A percentile compares a stretch with the other conserved stretches of the same genome.
Evolutionary conservation across 176 grass and related monocot genomes (phyloP).

Genomic region (Eragrostis nindensis): DNA sequence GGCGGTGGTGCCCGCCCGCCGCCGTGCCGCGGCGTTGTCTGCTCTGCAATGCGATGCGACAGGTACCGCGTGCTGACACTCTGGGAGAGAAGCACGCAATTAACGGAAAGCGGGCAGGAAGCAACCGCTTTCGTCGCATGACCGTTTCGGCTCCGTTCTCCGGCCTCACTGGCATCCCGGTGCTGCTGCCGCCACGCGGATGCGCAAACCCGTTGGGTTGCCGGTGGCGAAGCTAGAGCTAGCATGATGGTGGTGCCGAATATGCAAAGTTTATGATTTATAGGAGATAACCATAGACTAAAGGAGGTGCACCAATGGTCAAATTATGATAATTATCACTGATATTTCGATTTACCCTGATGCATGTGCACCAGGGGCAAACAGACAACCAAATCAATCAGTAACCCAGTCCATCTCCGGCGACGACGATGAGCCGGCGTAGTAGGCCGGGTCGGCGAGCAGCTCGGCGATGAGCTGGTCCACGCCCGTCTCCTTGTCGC

Average conservation of each 20-base stretch:
- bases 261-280: too few relatives aligned
- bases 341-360: too few relatives aligned
- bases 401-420: conserved; percentile 41
- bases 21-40: background rate
- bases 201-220: too few relatives aligned
- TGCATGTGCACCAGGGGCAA: too few relatives aligned
- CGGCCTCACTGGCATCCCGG: background rate
- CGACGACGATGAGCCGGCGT: conserved; percentile 39
- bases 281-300: too few relatives aligned
- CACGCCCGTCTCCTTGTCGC: conserved; percentile 70
- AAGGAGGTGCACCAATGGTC: too few relatives aligned
- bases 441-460: conserved; percentile 51
- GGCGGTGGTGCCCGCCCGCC: background rate
- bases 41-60: background rate
- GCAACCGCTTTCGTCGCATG: background rate
- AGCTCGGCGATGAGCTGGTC: conserved; percentile 63
- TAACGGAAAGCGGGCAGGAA: background rate
- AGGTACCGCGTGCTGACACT: background rate
- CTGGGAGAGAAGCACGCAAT: background rate
- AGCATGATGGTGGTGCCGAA: too few relatives aligned
- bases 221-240: too few relatives aligned
- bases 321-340: too few relatives aligned
- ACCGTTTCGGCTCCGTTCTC: background rate
- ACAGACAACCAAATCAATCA: conserved; percentile 31
- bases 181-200: background rate